Conservation (phyloP, 805 yeast species). For the Ogataea glucozyma region DNA sequence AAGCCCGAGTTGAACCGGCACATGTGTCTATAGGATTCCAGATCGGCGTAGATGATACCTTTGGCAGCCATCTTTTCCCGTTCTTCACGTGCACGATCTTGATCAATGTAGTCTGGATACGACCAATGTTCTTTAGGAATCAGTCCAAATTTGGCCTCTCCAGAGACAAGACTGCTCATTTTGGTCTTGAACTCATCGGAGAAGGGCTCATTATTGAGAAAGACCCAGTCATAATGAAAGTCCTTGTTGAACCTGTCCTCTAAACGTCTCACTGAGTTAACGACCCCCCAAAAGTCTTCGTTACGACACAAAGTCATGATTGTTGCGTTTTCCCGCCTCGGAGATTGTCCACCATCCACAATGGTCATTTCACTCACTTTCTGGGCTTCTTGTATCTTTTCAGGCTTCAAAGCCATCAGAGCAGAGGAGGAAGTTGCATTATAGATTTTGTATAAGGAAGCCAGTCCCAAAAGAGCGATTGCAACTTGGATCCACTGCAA, state of each 20-base stretch:
- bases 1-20: constrained; percentile 49
- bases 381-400: too few species aligned
- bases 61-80: constrained; percentile 55
- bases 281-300: constrained; percentile 56
- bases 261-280: constrained; percentile 63
- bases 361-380: too few species aligned
- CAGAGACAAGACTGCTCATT: constrained; percentile 57
- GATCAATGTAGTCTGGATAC: constrained; percentile 78
- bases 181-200: constrained; percentile 63
- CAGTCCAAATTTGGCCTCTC: constrained; percentile 67
- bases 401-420: background rate
- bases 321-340: constrained; percentile 45
- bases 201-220: constrained; percentile 79
- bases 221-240: constrained; percentile 89
- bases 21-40: constrained; percentile 48
- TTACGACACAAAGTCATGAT: constrained; percentile 71
- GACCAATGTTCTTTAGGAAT: constrained; percentile 85
- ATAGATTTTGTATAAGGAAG: constrained; percentile 3
- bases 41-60: constrained; percentile 41
- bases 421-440: constrained; percentile 1
- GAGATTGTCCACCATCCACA: background rate
- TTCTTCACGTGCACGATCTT: constrained; percentile 61
- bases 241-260: constrained; percentile 79
- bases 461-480: background rate
- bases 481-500: background rate